Percentiles rank a stretch among this genome's conserved stretches.
Conservation (phyloP, 345 rosid species). For the Eutrema yunnanense region DNA sequence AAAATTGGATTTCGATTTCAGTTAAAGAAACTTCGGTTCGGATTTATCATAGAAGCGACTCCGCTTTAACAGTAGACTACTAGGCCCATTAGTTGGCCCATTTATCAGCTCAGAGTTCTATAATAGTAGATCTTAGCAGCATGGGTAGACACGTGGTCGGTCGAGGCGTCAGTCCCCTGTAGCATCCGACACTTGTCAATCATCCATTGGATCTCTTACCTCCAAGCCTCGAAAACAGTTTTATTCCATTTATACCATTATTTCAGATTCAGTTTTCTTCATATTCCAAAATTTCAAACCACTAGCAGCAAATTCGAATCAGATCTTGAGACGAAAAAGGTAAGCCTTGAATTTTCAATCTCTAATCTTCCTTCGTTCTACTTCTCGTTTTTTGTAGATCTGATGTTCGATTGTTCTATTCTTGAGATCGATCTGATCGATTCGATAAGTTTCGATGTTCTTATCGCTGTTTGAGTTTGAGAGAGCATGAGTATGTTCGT, state of each 20-base stretch:
- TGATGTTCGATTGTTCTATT: not conserved
- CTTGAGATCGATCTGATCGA: not conserved
- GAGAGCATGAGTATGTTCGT: not conserved
- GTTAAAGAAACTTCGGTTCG: too few species aligned
- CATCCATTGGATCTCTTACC: not conserved
- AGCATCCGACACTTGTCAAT: slow-evolving; percentile 9
- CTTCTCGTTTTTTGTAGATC: not conserved
- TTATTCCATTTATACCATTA: not conserved
- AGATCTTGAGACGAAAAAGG: slow-evolving; percentile 12
- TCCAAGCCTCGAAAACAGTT: slow-evolving; percentile 20
- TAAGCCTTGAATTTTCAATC: not conserved
- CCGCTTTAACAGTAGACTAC: not conserved
- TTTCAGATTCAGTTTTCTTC: slow-evolving; percentile 7
- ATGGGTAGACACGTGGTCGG: slow-evolving; percentile 12
- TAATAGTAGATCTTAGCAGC: not conserved
- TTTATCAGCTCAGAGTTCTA: not conserved
- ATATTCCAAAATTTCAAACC: not conserved
- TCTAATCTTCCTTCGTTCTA: not conserved
- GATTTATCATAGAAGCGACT: not conserved
- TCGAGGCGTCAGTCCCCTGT: not conserved
- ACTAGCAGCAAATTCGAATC: slow-evolving; percentile 1
- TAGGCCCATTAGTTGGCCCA: slow-evolving; percentile 2
- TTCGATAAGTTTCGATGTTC: not conserved
- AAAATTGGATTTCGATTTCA: too few species aligned
- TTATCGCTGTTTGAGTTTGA: not conserved